A percentile compares a stretch with the other conserved stretches of the same genome.
These are phyloP conservation scores for Daldinia vernicosa DNA, from an alignment of 495 filamentous ascomycete species.

Conservation along the genomic window DNA sequence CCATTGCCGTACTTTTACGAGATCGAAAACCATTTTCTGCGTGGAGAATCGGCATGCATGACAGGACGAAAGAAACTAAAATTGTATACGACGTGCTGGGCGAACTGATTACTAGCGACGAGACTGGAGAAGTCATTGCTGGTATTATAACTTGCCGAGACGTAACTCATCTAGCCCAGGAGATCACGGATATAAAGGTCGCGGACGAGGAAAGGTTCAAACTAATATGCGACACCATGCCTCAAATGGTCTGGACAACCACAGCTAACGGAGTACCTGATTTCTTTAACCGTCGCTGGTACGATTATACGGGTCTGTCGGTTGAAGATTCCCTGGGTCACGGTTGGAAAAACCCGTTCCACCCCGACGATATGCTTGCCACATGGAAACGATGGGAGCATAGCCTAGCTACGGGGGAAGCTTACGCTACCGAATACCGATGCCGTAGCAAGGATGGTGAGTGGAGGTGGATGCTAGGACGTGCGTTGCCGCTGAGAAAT, in stretches of 20 bases:
- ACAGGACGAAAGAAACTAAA: slow-evolving; percentile 54
- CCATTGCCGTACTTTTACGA: slow-evolving; percentile 65
- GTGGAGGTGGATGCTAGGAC: slow-evolving; percentile 76
- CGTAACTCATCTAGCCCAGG: slow-evolving; percentile 66
- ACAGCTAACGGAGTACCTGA: slow-evolving; percentile 67
- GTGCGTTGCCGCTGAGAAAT: slow-evolving; percentile 69
- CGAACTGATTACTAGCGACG: slow-evolving; percentile 64
- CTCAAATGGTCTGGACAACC: slow-evolving; percentile 74
- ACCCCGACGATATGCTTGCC: slow-evolving; percentile 66
- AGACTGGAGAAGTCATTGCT: slow-evolving; percentile 71
- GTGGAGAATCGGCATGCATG: slow-evolving; percentile 66
- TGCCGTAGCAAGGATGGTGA: slow-evolving; percentile 67
- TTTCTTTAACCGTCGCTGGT: slow-evolving; percentile 75
- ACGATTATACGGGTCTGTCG: slow-evolving; percentile 72
- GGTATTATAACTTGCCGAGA: slow-evolving; percentile 71
- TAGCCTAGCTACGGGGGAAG: slow-evolving; percentile 69
- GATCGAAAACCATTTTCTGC: slow-evolving; percentile 64
- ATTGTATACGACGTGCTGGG: slow-evolving; percentile 67
- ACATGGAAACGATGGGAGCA: slow-evolving; percentile 62
- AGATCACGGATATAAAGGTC: slow-evolving; percentile 67
- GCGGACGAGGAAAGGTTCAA: slow-evolving; percentile 72
- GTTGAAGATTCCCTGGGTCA: slow-evolving; percentile 57
- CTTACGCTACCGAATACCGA: slow-evolving; percentile 73
- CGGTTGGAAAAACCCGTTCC: slow-evolving; percentile 55
- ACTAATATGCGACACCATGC: slow-evolving; percentile 74